These are phyloP conservation scores for Zygotorulaspora florentina DNA, from an alignment of 805 yeast species.

Conservation along the genomic window DNA sequence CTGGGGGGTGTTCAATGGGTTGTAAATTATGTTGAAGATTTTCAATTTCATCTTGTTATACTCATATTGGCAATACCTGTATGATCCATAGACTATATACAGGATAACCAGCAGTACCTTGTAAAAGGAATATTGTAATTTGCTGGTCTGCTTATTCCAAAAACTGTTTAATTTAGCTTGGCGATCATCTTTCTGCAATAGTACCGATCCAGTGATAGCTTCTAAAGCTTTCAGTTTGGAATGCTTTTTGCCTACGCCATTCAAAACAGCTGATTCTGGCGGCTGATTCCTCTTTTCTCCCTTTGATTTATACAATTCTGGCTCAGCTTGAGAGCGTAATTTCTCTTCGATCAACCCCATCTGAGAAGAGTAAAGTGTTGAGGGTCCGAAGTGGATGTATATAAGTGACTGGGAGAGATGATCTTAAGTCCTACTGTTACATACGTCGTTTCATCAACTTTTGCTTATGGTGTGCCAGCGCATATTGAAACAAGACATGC, in stretches of 20 bases:
- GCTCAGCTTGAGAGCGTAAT: slow-evolving; percentile 8
- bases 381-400: not conserved
- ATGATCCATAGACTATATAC: slow-evolving; percentile 53
- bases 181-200: slow-evolving; percentile 7
- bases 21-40: slow-evolving; percentile 59
- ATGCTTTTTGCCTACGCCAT: slow-evolving; percentile 9
- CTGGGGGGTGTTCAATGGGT: slow-evolving; percentile 73
- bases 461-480: not conserved
- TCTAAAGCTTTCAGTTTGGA: slow-evolving; percentile 18
- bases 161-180: slow-evolving; percentile 4
- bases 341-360: slow-evolving; percentile 10
- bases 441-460: not conserved
- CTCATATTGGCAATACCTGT: slow-evolving; percentile 48
- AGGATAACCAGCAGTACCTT: slow-evolving; percentile 49
- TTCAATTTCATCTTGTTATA: slow-evolving; percentile 52
- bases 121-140: slow-evolving; percentile 34
- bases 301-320: slow-evolving; percentile 4
- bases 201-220: slow-evolving; percentile 20
- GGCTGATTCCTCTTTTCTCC: slow-evolving; percentile 17
- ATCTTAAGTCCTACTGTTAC: too few relatives aligned
- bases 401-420: not conserved
- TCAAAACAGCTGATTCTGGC: slow-evolving; percentile 19
- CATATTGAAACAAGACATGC: not conserved
- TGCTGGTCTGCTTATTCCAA: slow-evolving; percentile 17
- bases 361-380: not conserved